Evolutionary conservation across 768 basidiomycete genomes (phyloP).

Genomic region (Termitomyces bulborhizus): DNA sequence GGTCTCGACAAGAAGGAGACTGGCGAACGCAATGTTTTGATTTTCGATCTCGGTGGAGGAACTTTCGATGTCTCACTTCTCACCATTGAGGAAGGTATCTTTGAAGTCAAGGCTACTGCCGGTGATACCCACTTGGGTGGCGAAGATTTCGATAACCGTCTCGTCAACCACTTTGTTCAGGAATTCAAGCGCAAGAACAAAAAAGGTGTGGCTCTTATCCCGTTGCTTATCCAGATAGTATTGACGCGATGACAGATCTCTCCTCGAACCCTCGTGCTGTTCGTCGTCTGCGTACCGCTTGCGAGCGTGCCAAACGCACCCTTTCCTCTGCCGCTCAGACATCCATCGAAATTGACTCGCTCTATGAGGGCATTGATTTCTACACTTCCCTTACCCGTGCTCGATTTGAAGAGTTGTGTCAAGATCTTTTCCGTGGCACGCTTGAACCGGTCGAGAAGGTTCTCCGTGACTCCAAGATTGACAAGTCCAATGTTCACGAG

Average conservation of each 20-base stretch:
- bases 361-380: slow-evolving; percentile 97
- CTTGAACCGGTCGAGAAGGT: slow-evolving; percentile 98
- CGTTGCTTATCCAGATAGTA: not conserved
- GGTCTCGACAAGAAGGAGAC: slow-evolving; percentile 93
- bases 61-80: slow-evolving; percentile 97
- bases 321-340: slow-evolving; percentile 96
- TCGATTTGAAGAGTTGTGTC: slow-evolving; percentile 94
- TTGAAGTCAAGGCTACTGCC: slow-evolving; percentile 97
- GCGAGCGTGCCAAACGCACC: slow-evolving; percentile 98
- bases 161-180: slow-evolving; percentile 94
- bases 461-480: slow-evolving; percentile 95
- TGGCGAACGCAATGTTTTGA: slow-evolving; percentile 92
- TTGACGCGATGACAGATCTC: slow-evolving; percentile 47
- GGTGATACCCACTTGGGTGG: slow-evolving; percentile 98
- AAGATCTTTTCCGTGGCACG: slow-evolving; percentile 91
- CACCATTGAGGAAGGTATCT: slow-evolving; percentile 96
- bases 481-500: slow-evolving; percentile 93
- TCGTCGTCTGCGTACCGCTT: slow-evolving; percentile 94
- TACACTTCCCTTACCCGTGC: slow-evolving; percentile 98
- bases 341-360: slow-evolving; percentile 96
- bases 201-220: slow-evolving; percentile 51
- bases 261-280: slow-evolving; percentile 91
- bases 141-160: slow-evolving; percentile 97
- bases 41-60: slow-evolving; percentile 98
- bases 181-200: slow-evolving; percentile 98